Evolutionary conservation across 2,329 filamentous ascomycete species (phyloP), one percentile per base, ranked within the genome.

Genomic region (Madurella fahalii): DNA sequence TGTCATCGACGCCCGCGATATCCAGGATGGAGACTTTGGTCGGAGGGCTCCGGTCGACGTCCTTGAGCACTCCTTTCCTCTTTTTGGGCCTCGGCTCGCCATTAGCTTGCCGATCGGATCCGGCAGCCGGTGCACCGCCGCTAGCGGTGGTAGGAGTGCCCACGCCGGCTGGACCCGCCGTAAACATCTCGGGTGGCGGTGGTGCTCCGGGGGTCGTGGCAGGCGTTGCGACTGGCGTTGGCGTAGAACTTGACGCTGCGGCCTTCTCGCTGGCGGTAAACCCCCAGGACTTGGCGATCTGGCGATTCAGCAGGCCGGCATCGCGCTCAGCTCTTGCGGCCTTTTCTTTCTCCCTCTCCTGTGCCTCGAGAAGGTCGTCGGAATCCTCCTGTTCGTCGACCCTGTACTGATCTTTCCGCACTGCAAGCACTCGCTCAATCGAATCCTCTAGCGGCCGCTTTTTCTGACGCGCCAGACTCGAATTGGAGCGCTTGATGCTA

Each of bases 381-480:
- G 68, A 79, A 30, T 78, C 76, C 17, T 79, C 75, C 34, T 81
- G 79, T 47, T 77, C 78, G 4, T 79, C 81, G 20, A 81, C 79
- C 45, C 76, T 79, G 13, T 76, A 69, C 56, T 85, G 80, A 61
- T 89, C 83, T 60, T 85, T 86, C 5, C 93, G 76, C 16, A 90
- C 83, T 8, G 85, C 81, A 15, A 96, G 74, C 0, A 92, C 90
- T 8, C 90, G 79, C 58, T 95, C 90, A 59, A 97, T 90, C 37
- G 88, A 87, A 59, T 94, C 89, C 68, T 96, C 89, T 1, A 97
- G 74, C 0, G 87, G 77, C 57, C 85, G 86, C 70, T 94, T 95
- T 40, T 90, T 90, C 61, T 88, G 84, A 18, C 94, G 79, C 59
- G 89, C 90, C 18, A 97, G 72, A 62, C 87, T 91, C 0, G 91